phyloP scores from a whole-genome alignment of 495 filamentous ascomycete genomes.

The Niebla homalea region DNA sequence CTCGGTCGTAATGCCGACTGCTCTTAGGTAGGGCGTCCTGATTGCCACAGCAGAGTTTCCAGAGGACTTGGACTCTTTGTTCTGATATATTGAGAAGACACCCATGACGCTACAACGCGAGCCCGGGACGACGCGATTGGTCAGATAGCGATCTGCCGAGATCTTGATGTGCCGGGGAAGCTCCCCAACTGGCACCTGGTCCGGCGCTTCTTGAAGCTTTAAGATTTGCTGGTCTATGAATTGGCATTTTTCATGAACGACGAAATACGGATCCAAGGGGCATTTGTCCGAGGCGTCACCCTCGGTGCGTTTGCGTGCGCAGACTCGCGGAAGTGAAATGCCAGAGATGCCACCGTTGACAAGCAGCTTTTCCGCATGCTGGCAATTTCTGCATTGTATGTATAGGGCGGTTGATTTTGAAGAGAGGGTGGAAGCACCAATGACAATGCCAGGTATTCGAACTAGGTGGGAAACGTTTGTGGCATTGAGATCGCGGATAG shows the following conservation, averaged over 20 bases:
- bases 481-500: constrained; percentile 88
- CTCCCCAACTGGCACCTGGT: constrained; percentile 96
- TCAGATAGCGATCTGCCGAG: constrained; percentile 87
- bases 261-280: constrained; percentile 88
- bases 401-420: constrained; percentile 83
- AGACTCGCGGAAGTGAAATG: constrained; percentile 67
- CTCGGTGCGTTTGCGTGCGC: constrained; percentile 44
- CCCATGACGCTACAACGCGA: constrained; percentile 92
- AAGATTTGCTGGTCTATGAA: constrained; percentile 98
- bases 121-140: constrained; percentile 91
- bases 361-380: constrained; percentile 52
- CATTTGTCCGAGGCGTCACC: constrained; percentile 56
- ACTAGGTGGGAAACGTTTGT: constrained; percentile 90
- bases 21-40: constrained; percentile 89
- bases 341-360: constrained; percentile 79
- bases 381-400: constrained; percentile 83
- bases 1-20: constrained; percentile 83
- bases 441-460: constrained; percentile 92
- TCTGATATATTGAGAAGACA: constrained; percentile 94
- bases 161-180: constrained; percentile 88
- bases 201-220: constrained; percentile 95
- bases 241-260: constrained; percentile 83
- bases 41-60: constrained; percentile 74
- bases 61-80: constrained; percentile 72
- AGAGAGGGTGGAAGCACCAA: constrained; percentile 90